Evolutionary conservation across 257 asterid genomes (phyloP).

Genomic region (Solanum sitiens): DNA sequence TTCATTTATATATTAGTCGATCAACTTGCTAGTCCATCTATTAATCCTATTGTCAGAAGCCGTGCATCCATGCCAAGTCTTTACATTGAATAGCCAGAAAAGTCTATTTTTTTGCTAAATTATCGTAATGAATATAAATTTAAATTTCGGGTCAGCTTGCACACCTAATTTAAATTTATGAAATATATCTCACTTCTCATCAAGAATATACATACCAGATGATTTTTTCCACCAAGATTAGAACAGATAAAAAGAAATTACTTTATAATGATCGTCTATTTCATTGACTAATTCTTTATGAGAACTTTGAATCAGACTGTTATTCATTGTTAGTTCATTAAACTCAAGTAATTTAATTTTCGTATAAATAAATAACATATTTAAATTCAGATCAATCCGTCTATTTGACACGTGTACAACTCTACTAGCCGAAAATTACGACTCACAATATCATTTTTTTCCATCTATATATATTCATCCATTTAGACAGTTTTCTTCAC

Average conservation of each 20-base stretch:
- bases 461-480: not conserved
- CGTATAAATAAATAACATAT: not conserved
- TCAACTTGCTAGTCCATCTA: not conserved
- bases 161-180: fast-evolving
- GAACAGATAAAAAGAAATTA: not conserved
- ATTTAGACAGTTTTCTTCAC: not conserved
- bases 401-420: not conserved
- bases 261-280: not conserved
- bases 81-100: not conserved
- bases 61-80: not conserved
- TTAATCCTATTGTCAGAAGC: not conserved
- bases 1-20: not conserved
- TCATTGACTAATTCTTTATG: too few relatives aligned
- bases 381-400: not conserved
- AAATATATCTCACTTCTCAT: fast-evolving
- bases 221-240: fast-evolving
- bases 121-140: too few relatives aligned
- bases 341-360: not conserved
- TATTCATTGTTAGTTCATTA: not conserved
- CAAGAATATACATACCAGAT: fast-evolving
- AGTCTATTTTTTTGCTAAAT: not conserved
- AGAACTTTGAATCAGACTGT: too few relatives aligned
- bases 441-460: not conserved
- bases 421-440: not conserved
- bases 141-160: not conserved